Conservation (phyloP, 75 land plant species). For the Isoetes taiwanensis region DNA sequence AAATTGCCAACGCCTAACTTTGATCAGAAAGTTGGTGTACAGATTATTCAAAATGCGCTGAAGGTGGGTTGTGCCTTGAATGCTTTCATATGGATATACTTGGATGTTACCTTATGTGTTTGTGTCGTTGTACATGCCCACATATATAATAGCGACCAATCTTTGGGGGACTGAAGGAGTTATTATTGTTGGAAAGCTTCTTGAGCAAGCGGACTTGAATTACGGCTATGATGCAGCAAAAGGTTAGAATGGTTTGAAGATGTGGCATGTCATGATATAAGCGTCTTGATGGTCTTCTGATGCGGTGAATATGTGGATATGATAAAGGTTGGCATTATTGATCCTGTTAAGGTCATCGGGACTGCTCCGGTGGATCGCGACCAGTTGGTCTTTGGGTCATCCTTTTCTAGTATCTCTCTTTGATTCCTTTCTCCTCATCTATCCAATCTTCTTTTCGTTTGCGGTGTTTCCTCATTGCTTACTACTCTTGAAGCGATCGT, state of each 20-base stretch:
- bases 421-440: not conserved
- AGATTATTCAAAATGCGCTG: not conserved
- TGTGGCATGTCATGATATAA: no score
- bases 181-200: not conserved
- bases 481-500: not conserved
- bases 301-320: slow-evolving; percentile 9
- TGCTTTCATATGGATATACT: no score
- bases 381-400: no score
- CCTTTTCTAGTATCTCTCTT: no score
- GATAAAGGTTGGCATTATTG: not conserved
- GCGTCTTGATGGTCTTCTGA: no score
- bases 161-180: not conserved
- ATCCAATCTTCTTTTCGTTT: no score
- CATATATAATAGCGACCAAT: not conserved
- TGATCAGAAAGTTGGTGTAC: slow-evolving; percentile 5
- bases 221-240: slow-evolving; percentile 2
- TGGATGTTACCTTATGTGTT: no score
- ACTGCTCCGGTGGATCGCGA: no score
- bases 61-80: no score
- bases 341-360: slow-evolving; percentile 1
- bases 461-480: slow-evolving; percentile 3
- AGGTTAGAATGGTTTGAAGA: not conserved
- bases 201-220: not conserved
- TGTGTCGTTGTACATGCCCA: not conserved
- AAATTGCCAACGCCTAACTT: not conserved